Percentiles rank a stretch among this genome's conserved stretches.
These are phyloP conservation scores for Neopestalotiopsis clavispora DNA, from an alignment of 2,329 filamentous ascomycete species.

Conservation along the genomic window DNA sequence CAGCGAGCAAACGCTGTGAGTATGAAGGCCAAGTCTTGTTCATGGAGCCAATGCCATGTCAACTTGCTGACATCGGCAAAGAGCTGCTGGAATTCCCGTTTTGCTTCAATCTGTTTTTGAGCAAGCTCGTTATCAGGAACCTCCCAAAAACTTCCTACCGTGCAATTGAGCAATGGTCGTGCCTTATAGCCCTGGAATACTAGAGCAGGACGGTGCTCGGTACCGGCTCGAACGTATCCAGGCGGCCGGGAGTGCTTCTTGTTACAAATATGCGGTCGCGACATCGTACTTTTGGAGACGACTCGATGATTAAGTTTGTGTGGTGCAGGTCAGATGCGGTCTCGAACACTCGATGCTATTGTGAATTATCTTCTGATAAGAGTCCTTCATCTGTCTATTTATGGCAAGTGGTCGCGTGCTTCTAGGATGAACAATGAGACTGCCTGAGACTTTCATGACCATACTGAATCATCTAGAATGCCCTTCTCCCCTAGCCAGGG, in stretches of 20 bases:
- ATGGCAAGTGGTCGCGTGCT: background rate
- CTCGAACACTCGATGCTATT: background rate
- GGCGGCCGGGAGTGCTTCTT: background rate
- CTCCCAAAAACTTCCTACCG: conserved; percentile 1
- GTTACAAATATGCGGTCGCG: background rate
- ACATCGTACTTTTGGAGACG: background rate
- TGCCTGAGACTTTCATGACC: background rate
- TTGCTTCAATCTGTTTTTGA: background rate
- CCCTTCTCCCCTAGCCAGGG: too few species aligned
- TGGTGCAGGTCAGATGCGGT: background rate
- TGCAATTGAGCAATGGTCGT: background rate
- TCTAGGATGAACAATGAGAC: background rate
- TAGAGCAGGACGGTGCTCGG: background rate
- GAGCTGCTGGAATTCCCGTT: background rate
- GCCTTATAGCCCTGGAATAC: background rate
- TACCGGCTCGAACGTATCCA: background rate
- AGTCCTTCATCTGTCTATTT: too few species aligned
- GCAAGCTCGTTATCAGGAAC: background rate
- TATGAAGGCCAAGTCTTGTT: background rate
- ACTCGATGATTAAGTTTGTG: background rate
- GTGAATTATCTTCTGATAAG: background rate
- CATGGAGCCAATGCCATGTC: background rate
- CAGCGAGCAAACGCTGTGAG: background rate
- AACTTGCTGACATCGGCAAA: background rate
- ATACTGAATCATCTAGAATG: too few species aligned